A percentile compares a stretch with the other conserved stretches of the same genome.
Conservation (phyloP, 768 basidiomycete genomes). For the Porpolomopsis calyptriformis region DNA sequence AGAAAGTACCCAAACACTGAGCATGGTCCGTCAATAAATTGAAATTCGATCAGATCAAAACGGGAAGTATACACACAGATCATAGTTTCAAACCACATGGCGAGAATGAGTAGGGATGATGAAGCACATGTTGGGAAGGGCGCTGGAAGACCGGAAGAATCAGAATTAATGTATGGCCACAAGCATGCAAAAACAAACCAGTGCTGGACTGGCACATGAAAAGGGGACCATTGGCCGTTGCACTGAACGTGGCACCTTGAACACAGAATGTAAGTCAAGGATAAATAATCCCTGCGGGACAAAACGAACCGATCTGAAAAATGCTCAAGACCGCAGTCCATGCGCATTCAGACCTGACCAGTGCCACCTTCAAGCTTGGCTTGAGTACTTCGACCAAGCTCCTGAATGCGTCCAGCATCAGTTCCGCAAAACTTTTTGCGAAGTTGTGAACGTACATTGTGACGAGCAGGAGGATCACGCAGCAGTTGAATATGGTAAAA, state of each 20-base stretch:
- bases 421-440: neutral
- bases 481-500: conserved; percentile 39
- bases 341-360: conserved; percentile 40
- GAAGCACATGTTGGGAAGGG: conserved; percentile 39
- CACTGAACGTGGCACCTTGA: conserved; percentile 38
- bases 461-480: conserved; percentile 25
- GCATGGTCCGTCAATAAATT: neutral
- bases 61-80: conserved; percentile 38
- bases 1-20: conserved; percentile 48
- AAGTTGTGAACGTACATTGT: conserved; percentile 20
- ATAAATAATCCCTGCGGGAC: neutral
- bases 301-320: conserved; percentile 39
- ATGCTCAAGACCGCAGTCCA: conserved; percentile 43
- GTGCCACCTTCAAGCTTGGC: conserved; percentile 28
- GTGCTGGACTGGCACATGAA: neutral
- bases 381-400: conserved; percentile 28
- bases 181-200: conserved; percentile 20
- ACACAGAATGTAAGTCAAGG: conserved; percentile 1
- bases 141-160: conserved; percentile 19
- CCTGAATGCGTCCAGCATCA: conserved; percentile 14
- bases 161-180: conserved; percentile 2
- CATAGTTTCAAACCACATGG: conserved; percentile 38
- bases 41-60: neutral
- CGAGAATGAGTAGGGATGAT: conserved; percentile 34
- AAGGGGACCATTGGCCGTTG: conserved; percentile 32